Conservation (phyloP, 306 rosid species). For the Begonia masoniana region DNA sequence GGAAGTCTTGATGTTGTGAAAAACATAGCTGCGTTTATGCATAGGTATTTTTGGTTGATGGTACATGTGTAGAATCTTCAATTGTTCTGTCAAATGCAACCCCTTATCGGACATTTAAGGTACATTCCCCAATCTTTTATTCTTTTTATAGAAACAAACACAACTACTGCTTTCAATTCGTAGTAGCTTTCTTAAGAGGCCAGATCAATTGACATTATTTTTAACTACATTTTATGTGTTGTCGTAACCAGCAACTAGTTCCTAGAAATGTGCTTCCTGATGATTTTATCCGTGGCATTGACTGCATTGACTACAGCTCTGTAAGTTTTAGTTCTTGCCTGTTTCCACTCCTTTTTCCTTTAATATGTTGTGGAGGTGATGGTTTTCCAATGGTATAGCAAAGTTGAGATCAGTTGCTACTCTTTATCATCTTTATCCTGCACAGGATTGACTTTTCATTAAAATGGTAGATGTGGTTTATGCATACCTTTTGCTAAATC, state of each 20-base stretch:
- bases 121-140: slow-evolving; percentile 12
- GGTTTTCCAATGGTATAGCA: no score
- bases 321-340: slow-evolving; percentile 35
- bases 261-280: slow-evolving; percentile 59
- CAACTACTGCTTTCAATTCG: background rate
- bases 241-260: slow-evolving; percentile 51
- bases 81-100: slow-evolving; percentile 84
- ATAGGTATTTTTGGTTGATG: slow-evolving; percentile 74
- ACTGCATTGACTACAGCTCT: slow-evolving; percentile 75
- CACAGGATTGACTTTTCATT: no score
- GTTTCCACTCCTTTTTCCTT: background rate
- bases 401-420: no score
- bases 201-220: background rate
- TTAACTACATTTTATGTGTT: background rate
- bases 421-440: no score
- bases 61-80: slow-evolving; percentile 63
- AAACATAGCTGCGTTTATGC: slow-evolving; percentile 13
- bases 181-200: background rate
- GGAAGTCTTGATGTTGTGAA: slow-evolving; percentile 9
- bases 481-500: no score
- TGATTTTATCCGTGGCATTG: slow-evolving; percentile 51
- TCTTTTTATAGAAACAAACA: background rate
- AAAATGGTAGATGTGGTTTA: no score
- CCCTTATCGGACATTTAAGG: slow-evolving; percentile 81
- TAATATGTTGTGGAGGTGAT: no score